Conservation (phyloP, 2,329 filamentous ascomycete species). For the Fusarium tjaetaba region DNA sequence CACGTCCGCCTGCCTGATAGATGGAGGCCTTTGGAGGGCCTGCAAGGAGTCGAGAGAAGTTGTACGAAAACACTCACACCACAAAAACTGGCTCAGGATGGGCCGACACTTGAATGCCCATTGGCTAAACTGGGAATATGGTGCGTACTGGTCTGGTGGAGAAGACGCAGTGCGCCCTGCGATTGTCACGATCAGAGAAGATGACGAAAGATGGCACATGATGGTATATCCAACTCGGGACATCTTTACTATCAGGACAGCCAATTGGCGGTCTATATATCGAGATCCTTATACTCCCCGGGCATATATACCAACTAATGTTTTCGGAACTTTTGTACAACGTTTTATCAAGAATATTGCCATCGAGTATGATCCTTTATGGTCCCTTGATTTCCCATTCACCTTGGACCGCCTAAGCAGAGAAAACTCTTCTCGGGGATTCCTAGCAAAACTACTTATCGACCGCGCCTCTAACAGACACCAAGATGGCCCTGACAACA, state of each 20-base stretch:
- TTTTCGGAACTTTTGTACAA: neutral
- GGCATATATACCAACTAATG: neutral
- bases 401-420: rapidly evolving
- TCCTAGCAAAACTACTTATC: neutral
- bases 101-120: rapidly evolving
- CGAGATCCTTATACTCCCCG: neutral
- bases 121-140: neutral
- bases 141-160: too few relatives aligned
- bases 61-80: neutral
- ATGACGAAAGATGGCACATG: neutral
- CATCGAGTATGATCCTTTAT: neutral
- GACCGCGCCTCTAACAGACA: neutral
- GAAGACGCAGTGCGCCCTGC: rapidly evolving
- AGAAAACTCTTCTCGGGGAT: neutral
- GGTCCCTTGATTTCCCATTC: neutral
- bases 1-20: neutral
- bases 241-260: neutral
- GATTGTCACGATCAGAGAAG: too few relatives aligned
- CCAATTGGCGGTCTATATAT: neutral
- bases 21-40: neutral
- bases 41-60: conserved; percentile 1
- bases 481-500: rapidly evolving
- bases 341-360: neutral
- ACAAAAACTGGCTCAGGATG: neutral
- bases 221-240: neutral